A percentile compares a stretch with the other conserved stretches of the same genome.
Conservation (phyloP, 1,139 yeast genomes). For the Suhomyces yuchorum region DNA sequence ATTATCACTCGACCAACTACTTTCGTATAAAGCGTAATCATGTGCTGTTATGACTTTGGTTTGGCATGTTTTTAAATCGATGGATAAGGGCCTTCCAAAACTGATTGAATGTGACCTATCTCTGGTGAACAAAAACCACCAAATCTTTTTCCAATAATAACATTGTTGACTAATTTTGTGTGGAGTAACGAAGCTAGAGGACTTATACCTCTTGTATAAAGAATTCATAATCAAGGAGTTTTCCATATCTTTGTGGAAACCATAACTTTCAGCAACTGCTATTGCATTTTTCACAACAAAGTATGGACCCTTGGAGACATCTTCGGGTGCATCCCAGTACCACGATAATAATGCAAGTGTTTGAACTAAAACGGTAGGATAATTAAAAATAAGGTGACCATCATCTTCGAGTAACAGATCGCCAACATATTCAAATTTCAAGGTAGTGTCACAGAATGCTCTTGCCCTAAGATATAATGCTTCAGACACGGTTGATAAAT, state of each 20-base stretch:
- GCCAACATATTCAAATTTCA: constrained; percentile 19
- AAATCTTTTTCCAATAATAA: constrained; percentile 13
- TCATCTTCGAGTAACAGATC: constrained; percentile 14
- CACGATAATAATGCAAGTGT: constrained; percentile 16
- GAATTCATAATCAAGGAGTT: constrained; percentile 4
- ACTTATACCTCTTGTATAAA: constrained; percentile 1
- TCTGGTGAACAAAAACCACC: constrained; percentile 20
- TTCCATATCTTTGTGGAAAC: constrained; percentile 15
- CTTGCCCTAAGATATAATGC: constrained; percentile 14
- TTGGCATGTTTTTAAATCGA: constrained; percentile 10
- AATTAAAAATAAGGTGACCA: constrained; percentile 18
- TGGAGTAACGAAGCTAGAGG: constrained; percentile 1
- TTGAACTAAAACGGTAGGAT: constrained; percentile 18
- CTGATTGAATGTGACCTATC: constrained; percentile 17
- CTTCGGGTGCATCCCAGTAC: constrained; percentile 21
- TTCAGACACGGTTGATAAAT: constrained; percentile 10
- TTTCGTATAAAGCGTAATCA: constrained; percentile 16
- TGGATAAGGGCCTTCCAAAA: constrained; percentile 17
- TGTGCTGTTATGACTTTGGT: constrained; percentile 10
- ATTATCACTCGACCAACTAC: constrained; percentile 8
- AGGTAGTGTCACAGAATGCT: constrained; percentile 16
- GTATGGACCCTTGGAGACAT: constrained; percentile 13
- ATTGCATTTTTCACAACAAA: constrained; percentile 14
- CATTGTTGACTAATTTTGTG: constrained; percentile 14
- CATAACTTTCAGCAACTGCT: constrained; percentile 13